Evolutionary conservation across 2,329 filamentous ascomycete genomes (phyloP).

Genomic region (Ceratocystis cacaofunesta): DNA sequence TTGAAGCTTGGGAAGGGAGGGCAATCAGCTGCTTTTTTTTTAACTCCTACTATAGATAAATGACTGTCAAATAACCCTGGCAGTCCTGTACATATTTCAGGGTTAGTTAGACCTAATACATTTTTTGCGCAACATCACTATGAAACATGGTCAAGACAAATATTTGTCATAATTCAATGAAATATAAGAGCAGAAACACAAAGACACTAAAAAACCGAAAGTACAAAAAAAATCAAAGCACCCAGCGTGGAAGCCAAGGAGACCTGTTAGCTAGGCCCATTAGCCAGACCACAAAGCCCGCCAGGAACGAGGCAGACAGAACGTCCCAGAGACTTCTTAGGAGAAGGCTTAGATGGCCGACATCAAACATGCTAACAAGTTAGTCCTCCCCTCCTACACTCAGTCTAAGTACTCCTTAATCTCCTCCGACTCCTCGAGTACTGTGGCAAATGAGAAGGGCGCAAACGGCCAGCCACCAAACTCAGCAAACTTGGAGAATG

Average conservation of each 20-base stretch:
- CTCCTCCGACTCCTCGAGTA: slow-evolving; percentile 69
- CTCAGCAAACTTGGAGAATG: slow-evolving; percentile 94
- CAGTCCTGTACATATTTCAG: background rate
- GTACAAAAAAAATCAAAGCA: slow-evolving; percentile 13
- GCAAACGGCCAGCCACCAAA: slow-evolving; percentile 76
- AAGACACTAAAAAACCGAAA: slow-evolving; percentile 7
- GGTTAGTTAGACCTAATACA: background rate
- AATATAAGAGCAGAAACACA: slow-evolving; percentile 1
- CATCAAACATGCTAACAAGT: background rate
- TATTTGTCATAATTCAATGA: background rate
- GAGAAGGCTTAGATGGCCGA: background rate
- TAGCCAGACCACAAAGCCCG: no score
- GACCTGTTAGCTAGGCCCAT: background rate
- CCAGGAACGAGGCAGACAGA: no score
- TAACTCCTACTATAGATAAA: no score
- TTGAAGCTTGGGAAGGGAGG: background rate
- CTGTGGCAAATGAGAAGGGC: slow-evolving; percentile 72
- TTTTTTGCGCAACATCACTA: background rate
- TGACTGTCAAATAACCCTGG: no score
- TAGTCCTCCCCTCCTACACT: background rate
- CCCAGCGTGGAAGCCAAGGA: background rate
- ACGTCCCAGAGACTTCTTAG: no score
- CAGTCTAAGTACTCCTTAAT: slow-evolving; percentile 41
- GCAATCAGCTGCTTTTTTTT: no score
- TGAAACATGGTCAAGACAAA: background rate